Conservation (phyloP, 768 basidiomycete genomes). For the Dictyophora rubrovolvata region DNA sequence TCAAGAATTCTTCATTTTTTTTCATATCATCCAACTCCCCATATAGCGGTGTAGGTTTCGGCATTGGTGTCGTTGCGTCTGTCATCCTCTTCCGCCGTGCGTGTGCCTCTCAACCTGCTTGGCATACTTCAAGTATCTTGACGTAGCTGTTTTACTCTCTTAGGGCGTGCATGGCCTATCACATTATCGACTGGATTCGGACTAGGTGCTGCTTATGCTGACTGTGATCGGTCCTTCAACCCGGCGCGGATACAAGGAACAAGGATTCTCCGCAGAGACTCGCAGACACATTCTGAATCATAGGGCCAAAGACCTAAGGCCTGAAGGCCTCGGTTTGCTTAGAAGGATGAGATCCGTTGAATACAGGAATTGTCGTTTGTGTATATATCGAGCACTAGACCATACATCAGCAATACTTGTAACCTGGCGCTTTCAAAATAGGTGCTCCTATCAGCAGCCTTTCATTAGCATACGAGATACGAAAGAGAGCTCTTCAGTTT, state of each 20-base stretch:
- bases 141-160: neutral
- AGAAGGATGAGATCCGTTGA: neutral
- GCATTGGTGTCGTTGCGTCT: conserved; percentile 78
- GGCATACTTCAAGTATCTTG: neutral
- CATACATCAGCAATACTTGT: neutral
- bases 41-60: conserved; percentile 75
- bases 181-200: conserved; percentile 82
- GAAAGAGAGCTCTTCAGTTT: neutral
- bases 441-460: neutral
- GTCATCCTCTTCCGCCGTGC: conserved; percentile 86
- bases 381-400: neutral
- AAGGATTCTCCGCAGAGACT: conserved; percentile 43
- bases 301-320: neutral
- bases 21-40: conserved; percentile 10
- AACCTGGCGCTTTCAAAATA: neutral
- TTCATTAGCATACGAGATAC: too few species aligned
- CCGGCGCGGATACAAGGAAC: conserved; percentile 81
- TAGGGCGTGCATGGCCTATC: conserved; percentile 90
- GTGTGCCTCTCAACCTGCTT: conserved; percentile 25
- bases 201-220: conserved; percentile 76
- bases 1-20: neutral
- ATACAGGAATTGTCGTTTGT: neutral
- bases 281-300: neutral
- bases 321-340: neutral
- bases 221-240: conserved; percentile 91